Base-by-base conservation (phyloP, 1,139 yeast genomes). In the Meyerozyma smithsonii region DNA sequence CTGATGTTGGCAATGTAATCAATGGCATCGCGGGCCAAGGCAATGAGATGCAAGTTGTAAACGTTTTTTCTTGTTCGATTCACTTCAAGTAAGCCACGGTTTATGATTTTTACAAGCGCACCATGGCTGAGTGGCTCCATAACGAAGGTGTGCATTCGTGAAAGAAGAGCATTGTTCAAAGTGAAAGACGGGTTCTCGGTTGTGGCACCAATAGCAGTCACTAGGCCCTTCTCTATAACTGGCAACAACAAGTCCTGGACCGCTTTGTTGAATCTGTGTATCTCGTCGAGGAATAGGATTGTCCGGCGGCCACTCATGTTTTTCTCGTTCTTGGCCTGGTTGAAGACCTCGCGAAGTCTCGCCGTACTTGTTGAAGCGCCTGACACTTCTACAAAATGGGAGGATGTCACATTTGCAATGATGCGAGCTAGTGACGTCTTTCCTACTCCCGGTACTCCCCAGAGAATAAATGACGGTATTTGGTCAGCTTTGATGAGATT, bases 361-460 rank as follows among this genome's bases (percentile, higher is more conserved):
- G 73, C 68, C 1, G 88, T 75, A 20, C 84, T 85, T 40, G 86
- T 80, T 25, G 82, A 77, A 0, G 96, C 86, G 0, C 97, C 98
- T 32, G 95, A 86, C 28, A 92, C 67, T 58, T 92, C 97, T 2
- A 88, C 75, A 58, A 90, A 85, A 40, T 58, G 59, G 36, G 76
- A 71, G 38, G 74, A 71, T 1, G 84, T 69, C 1, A 72, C 62
- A 25, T 66, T 61, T 1, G 81, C 84, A 7, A 85, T 69, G 18
- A 84, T 79, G 39, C 85, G 56, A 1, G 81, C 80, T 37, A 77
- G 52, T 0, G 97, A 81, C 0, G 99, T 92, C 56, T 92, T 92
- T 0, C 99, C 99, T 2, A 84, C 92, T 0, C 97, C 97, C 1
- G 97, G 95, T 1, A 86, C 86, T 0, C 99, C 99, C 97, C 97